Conservation (phyloP, 2,329 filamentous ascomycete genomes). For the Stagonosporopsis rhizophila region DNA sequence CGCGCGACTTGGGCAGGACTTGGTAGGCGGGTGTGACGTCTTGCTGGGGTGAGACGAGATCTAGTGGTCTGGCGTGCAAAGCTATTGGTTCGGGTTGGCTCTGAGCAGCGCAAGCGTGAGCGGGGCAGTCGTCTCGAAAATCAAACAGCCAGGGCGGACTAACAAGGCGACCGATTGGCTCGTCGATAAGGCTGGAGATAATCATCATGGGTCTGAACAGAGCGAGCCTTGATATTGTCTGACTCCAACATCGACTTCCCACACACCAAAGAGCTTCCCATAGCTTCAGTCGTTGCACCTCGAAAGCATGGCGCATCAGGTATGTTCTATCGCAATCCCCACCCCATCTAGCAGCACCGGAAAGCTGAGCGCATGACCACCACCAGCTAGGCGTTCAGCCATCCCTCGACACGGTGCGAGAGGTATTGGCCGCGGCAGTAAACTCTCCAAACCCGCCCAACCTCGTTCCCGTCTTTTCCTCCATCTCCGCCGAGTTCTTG, state of each 20-base stretch:
- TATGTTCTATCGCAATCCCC: slow-evolving; percentile 18
- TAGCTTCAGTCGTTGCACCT: slow-evolving; percentile 9
- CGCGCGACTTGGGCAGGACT: slow-evolving; percentile 1
- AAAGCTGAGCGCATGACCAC: slow-evolving; percentile 42
- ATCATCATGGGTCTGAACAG: slow-evolving; percentile 16
- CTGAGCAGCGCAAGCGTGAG: not conserved
- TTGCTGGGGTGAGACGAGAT: slow-evolving; percentile 7
- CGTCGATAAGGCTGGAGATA: slow-evolving; percentile 13
- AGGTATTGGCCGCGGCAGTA: slow-evolving; percentile 61
- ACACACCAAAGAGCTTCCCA: slow-evolving; percentile 2
- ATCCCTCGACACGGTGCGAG: slow-evolving; percentile 65
- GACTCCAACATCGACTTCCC: slow-evolving; percentile 6
- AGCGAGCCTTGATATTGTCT: slow-evolving; percentile 17
- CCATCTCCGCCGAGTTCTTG: slow-evolving; percentile 89
- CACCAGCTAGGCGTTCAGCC: slow-evolving; percentile 61
- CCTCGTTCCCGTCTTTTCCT: slow-evolving; percentile 80
- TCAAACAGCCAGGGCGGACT: slow-evolving; percentile 10
- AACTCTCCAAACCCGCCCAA: slow-evolving; percentile 69
- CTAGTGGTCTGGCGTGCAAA: slow-evolving; percentile 2
- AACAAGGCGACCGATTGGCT: slow-evolving; percentile 12
- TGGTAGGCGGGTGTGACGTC: slow-evolving; percentile 23
- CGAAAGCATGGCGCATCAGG: slow-evolving; percentile 36
- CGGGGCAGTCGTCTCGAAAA: slow-evolving; percentile 16
- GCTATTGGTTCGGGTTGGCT: slow-evolving; percentile 3
- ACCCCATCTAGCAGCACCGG: slow-evolving; percentile 8